Evolutionary conservation across 352 stramenopile genomes (phyloP), one percentile per base, ranked within the genome.

Genomic region (Pythium scleroteichum): DNA sequence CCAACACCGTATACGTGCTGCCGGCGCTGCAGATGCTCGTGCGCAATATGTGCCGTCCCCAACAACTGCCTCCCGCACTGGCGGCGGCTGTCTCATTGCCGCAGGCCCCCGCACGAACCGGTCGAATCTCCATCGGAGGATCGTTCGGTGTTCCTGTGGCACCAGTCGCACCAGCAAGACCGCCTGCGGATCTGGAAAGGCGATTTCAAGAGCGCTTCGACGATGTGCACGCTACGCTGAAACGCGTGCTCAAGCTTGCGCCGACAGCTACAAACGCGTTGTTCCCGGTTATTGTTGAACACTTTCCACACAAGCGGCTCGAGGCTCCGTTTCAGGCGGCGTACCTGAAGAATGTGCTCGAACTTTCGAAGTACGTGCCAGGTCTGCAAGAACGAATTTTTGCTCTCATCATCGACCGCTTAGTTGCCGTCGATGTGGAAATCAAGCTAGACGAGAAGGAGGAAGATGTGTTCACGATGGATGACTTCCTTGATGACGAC

Each of bases 361-460:
- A 75, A n/a, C 60, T 95, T 13, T 86, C 78, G 7, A 79, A 62
- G 14, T 92, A 92, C 52, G 70, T 87, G 17, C 62, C 79, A 14
- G 78, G 78, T 6, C 63, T 96, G 5, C 80, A 89, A 38, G 86
- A 96, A 53, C 86, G 85, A 42, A 78, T 94, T n/a, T 77, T 96
- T 13, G 81, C 68, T 12, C 64, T 96, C n/a, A 76, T 95, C 47
- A 79, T 94, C 19, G 88, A 96, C 53, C 81, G 87, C 44, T 69
- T 96, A 6, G 87, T 95, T 35, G 75, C 80, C 9, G 88, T 96
- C 13, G 88, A 96, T 59, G 87, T 96, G 23, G 88, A 96, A 53
- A 96, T 96, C 58, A 90, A 91, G 55, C 57, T 96, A 20, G 88
- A 96, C 27, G 84, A 93, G 46, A 89, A 82, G 23, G 86, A 95